Evolutionary conservation across 2,329 filamentous ascomycete genomes (phyloP), one percentile per base, ranked within the genome.

Genomic region (Camptophora hylomeconis): DNA sequence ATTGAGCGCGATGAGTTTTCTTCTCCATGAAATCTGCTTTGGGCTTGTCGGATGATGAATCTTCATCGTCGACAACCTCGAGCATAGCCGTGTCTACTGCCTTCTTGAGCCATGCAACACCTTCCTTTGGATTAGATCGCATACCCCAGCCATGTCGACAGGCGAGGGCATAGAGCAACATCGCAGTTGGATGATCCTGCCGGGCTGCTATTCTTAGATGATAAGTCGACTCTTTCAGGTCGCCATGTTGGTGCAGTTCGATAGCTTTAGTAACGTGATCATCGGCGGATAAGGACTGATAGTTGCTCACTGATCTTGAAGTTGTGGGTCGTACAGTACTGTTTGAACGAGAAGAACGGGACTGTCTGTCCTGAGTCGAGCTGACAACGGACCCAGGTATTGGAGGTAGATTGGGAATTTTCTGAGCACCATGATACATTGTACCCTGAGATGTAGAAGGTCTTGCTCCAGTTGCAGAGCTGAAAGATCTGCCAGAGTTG

Each of bases 91-190:
- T 76, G 47, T 94, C 82, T 6, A 89, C 84, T 3, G 89, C 89
- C 50, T 86, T 89, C 24, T 83, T 75, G 32, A 98, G 61, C 89
- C 89, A 98, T 44, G 78, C 70, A 1, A 95, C 80, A 5, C 83
- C 89, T 55, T 98, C 89, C 26, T 69, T 69, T 47, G 83, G 83
- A 51, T 93, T 94, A 5, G 83, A 72, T 7, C 86, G 76, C 82
- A 95, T 94, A 11, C 89, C 89, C 89, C 89, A 98, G 26, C 89
- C 89, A 50, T 98, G 89, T 27, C 89, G 72, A 49, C 87, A 95
- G 7, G 89, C 89, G 19, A 98, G 67, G 4, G 87, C 89, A 53
- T 94, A 98, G 17, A 95, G 65, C 8, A 98, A 70, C 89, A 98
- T 98, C 13, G 79, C 89, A 0, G 87, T 93, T 1, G 89, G 81